Base-by-base conservation (phyloP, 371 early-diverging fungal species). In the Parasitella parasitica region DNA sequence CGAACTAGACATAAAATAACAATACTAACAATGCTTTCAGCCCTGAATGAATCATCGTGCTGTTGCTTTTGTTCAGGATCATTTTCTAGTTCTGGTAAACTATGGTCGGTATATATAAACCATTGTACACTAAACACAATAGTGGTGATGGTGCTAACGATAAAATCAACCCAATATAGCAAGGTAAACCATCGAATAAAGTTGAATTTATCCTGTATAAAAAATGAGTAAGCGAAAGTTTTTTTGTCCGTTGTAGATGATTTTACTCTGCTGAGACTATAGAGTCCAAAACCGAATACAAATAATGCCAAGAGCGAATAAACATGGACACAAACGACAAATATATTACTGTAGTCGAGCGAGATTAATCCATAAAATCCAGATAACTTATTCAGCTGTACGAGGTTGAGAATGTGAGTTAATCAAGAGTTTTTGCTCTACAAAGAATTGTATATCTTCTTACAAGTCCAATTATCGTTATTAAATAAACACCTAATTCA, bases 71-170 rank as follows among this genome's bases (percentile, higher is more conserved):
- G 62, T 16, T 56, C 55, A 0, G 69, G 64, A 26, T 74, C 64
- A 28, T 70, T 52, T 12, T 69, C 73, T 16, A 74, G 64, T 38
- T 76, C 76, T 11, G 75, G 75, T 24, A 76, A 52, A 59, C 73
- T 73, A 41, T 78, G 82, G 54, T 81, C 82, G 8, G 82, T 81
- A 46, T 69, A 78, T 13, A 73, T 64, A 39, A 73, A 81, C 82
- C 82, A 81, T 37, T 68, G 66, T 4, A 77, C 41, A 1, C 76
- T 72, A 57, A 78, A 70, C 30, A 67, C 38, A 7, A 73, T 54
- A 2, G 79, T 77, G 1, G 72, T 69, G 15, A 63, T 56, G 6
- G 69, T 60, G 35, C 73, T 72, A 15, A 78, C 30, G 11, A 72
- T 2, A 9, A 73, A 71, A 48, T 81, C 82, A 7, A 71, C 18